phyloP scores from a whole-genome alignment of 345 rosid genomes.

The Euphorbia pulcherrima region DNA sequence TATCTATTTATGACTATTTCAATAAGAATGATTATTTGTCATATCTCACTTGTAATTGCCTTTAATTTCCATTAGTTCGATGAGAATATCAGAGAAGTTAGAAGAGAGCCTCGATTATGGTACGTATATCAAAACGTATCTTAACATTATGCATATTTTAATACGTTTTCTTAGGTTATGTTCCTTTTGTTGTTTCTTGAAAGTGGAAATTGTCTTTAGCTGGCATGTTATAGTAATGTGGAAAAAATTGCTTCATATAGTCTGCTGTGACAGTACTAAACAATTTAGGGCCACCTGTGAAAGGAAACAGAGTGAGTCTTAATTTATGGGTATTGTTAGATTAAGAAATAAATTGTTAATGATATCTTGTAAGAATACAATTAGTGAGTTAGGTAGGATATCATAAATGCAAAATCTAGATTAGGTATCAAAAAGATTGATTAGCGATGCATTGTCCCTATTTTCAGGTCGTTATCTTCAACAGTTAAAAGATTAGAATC shows the following conservation, averaged over 20 bases:
- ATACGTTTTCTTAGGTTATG: background rate
- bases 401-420: constrained; percentile 11
- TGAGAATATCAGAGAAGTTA: background rate
- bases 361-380: background rate
- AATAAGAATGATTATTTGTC: background rate
- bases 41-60: background rate
- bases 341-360: background rate
- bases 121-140: background rate
- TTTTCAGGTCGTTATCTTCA: background rate
- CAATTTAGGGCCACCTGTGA: background rate
- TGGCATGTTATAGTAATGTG: background rate
- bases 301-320: background rate
- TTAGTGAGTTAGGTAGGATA: constrained; percentile 29
- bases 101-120: background rate
- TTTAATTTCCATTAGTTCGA: background rate
- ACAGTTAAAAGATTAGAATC: background rate
- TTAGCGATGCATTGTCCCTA: background rate
- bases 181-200: background rate
- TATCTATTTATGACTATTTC: background rate
- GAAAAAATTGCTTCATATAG: background rate
- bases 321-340: background rate
- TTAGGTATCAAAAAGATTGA: constrained; percentile 10
- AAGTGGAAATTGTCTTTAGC: background rate
- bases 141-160: too few relatives aligned
- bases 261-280: background rate